phyloP scores from a whole-genome alignment of 306 rosid genomes.

The Quercus robur region DNA sequence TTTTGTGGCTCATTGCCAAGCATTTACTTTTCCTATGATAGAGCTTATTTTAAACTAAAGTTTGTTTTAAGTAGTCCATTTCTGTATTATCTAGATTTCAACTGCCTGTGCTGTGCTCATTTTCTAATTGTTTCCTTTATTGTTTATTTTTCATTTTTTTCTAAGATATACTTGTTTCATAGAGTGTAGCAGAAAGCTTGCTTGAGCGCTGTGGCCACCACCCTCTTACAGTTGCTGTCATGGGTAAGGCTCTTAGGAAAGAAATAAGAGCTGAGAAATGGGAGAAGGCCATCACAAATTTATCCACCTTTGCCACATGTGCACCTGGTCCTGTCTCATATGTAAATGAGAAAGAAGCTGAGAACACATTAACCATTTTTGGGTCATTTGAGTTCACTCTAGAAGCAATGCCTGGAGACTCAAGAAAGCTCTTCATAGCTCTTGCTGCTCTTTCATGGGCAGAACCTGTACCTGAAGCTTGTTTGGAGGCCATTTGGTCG shows the following conservation, averaged over 20 bases:
- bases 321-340: slow-evolving; percentile 37
- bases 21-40: no score
- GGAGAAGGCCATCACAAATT: slow-evolving; percentile 33
- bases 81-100: no score
- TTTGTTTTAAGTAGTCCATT: no score
- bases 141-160: neutral
- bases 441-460: slow-evolving; percentile 31
- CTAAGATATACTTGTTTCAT: neutral
- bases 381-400: slow-evolving; percentile 36
- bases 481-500: slow-evolving; percentile 35
- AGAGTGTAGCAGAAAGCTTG: slow-evolving; percentile 27
- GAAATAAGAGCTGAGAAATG: slow-evolving; percentile 30
- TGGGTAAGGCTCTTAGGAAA: slow-evolving; percentile 36
- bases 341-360: slow-evolving; percentile 38
- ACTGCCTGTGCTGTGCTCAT: neutral
- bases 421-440: slow-evolving; percentile 28
- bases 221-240: slow-evolving; percentile 34
- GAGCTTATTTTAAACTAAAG: no score
- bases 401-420: slow-evolving; percentile 33
- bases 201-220: slow-evolving; percentile 34
- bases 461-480: slow-evolving; percentile 31
- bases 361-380: slow-evolving; percentile 31
- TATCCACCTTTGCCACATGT: slow-evolving; percentile 28
- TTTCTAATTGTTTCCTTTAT: neutral
- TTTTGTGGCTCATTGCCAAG: no score